Evolutionary conservation across 805 yeast genomes (phyloP).

Genomic region (Isabelozyma rhagii): DNA sequence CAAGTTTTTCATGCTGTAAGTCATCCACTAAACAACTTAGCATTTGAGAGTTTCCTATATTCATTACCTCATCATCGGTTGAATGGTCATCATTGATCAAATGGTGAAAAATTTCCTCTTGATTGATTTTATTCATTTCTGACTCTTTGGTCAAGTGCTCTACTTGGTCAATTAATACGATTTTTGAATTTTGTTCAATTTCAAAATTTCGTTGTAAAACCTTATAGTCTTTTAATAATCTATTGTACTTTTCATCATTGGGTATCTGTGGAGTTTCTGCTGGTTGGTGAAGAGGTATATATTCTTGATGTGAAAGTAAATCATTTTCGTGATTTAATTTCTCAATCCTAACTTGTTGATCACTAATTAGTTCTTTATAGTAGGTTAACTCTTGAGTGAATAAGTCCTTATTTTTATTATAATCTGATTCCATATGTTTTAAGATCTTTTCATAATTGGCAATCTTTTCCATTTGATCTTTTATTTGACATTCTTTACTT

Average conservation of each 20-base stretch:
- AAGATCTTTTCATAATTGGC: slow-evolving; percentile 24
- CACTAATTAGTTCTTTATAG: slow-evolving; percentile 32
- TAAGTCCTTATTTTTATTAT: slow-evolving; percentile 22
- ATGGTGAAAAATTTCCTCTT: not conserved
- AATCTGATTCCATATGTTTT: slow-evolving; percentile 25
- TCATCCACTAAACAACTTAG: slow-evolving; percentile 20
- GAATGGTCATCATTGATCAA: slow-evolving; percentile 2
- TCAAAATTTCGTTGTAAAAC: slow-evolving; percentile 50
- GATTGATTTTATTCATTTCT: not conserved
- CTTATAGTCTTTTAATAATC: slow-evolving; percentile 31
- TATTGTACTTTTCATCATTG: slow-evolving; percentile 22
- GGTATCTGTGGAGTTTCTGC: slow-evolving; percentile 9
- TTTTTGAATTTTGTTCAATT: slow-evolving; percentile 50
- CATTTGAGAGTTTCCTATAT: slow-evolving; percentile 12
- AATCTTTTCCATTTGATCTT: slow-evolving; percentile 24
- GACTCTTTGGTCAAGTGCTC: slow-evolving; percentile 41
- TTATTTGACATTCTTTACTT: slow-evolving; percentile 18
- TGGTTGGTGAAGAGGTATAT: not conserved
- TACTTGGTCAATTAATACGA: slow-evolving; percentile 52
- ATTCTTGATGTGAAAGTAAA: slow-evolving; percentile 5
- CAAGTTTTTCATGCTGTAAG: slow-evolving; percentile 8
- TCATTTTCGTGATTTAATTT: slow-evolving; percentile 15
- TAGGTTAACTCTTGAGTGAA: slow-evolving; percentile 25
- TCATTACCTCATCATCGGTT: not conserved
- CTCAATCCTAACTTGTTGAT: slow-evolving; percentile 23